Evolutionary conservation across 2,329 filamentous ascomycete species (phyloP).

Genomic region (Cladosporium oxysporum): DNA sequence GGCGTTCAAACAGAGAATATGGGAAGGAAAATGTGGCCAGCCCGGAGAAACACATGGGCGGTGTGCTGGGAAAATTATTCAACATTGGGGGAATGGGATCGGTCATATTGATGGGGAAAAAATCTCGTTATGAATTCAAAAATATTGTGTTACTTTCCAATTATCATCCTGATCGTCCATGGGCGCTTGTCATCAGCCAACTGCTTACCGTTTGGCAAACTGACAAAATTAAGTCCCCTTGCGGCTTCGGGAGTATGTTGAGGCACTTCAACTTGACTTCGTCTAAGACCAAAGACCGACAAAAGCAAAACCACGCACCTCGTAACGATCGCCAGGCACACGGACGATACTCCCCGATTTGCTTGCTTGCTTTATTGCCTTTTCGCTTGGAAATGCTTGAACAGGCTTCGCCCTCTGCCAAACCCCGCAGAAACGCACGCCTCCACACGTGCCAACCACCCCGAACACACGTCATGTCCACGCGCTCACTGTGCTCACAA

Average conservation of each 20-base stretch:
- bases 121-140: not conserved
- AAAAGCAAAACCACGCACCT: not conserved
- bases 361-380: not conserved
- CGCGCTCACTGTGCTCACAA: not conserved
- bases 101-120: not conserved
- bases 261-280: not conserved
- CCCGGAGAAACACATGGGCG: not conserved
- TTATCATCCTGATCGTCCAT: not conserved
- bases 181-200: not conserved
- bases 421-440: constrained; percentile 1
- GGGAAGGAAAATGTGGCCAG: not conserved
- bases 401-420: constrained; percentile 11
- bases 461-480: constrained; percentile 9
- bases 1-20: constrained; percentile 15
- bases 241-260: not conserved
- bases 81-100: constrained; percentile 7
- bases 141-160: not conserved
- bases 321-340: constrained; percentile 8
- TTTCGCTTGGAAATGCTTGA: constrained; percentile 14
- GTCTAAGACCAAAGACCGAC: not conserved
- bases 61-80: not conserved
- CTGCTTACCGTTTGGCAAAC: not conserved
- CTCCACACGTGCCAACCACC: constrained; percentile 4
- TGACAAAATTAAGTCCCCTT: not conserved
- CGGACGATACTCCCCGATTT: not conserved